A percentile compares a stretch with the other conserved stretches of the same genome.
phyloP scores from a whole-genome alignment of 805 yeast species.

The Teunomyces barrocoloradensis region DNA sequence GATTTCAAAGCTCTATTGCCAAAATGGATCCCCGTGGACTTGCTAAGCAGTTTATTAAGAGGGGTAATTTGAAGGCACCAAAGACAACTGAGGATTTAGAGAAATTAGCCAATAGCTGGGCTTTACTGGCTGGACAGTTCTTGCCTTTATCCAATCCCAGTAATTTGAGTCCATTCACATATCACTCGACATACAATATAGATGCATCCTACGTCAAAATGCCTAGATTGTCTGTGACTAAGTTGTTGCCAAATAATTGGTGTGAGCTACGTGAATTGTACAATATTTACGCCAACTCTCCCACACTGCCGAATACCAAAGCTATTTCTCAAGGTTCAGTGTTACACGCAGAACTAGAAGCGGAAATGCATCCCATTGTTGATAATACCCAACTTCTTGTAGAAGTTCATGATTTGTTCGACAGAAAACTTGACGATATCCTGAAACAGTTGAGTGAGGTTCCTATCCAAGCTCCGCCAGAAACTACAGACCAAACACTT shows the following conservation, averaged over 20 bases:
- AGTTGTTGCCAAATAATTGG: constrained; percentile 57
- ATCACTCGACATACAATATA: constrained; percentile 22
- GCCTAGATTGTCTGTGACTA: constrained; percentile 58
- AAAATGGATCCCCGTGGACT: neutral
- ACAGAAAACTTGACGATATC: neutral
- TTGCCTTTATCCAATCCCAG: constrained; percentile 7
- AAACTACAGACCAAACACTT: neutral
- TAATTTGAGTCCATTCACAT: constrained; percentile 20
- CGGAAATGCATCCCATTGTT: constrained; percentile 39
- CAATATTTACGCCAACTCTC: constrained; percentile 47
- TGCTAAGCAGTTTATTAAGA: constrained; percentile 2
- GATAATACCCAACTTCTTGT: constrained; percentile 11
- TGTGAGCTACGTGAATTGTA: constrained; percentile 64
- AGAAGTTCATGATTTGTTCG: neutral
- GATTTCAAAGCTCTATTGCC: neutral
- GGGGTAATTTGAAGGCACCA: neutral
- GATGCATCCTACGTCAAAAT: constrained; percentile 18
- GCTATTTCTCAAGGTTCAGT: constrained; percentile 48
- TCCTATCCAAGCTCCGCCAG: neutral
- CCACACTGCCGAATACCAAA: constrained; percentile 24
- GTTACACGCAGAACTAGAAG: constrained; percentile 50
- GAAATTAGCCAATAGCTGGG: constrained; percentile 4
- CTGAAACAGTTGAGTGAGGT: neutral
- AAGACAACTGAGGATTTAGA: constrained; percentile 2
- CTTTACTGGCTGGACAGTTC: neutral